Base-by-base conservation (phyloP, 1,284 basidiomycete species). In the Melampsora americana region DNA sequence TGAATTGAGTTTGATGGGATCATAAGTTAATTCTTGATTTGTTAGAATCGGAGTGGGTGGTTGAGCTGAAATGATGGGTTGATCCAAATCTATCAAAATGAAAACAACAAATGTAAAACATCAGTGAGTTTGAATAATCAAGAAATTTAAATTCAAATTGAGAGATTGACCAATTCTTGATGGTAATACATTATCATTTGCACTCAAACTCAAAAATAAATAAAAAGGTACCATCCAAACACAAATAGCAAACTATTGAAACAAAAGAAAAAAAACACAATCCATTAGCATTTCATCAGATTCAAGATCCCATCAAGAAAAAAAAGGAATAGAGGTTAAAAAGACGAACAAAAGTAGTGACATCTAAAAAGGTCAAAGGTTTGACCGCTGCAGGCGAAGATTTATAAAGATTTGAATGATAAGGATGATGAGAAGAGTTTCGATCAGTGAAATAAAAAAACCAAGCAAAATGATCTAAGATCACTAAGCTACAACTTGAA, bases 211-310 rank as follows among this genome's bases (percentile, higher is more conserved):
- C 79, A 96, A 84, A 86, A 96, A 97, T 30, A 97, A 84, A 84
- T 93, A 96, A 39, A 96, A 83, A 7, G 93, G 93, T 20, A 90
- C 89, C 69, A 93, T 88, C 94, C 94, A 97, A 5, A 97, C 91
- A 83, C 92, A 95, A 32, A 94, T 84, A 0, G 89, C 92, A 81
- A 96, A 96, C 69, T 70, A 7, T 9, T 6, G 6, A 62, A 62
- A 18, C 23, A 6, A 32, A 62, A 28, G n/a, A 42, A 69, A 61
- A n/a, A 14, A 42, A 42, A n/a, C 30, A 23, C 7, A 28, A 60
- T n/a, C n/a, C 23, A 20, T 35, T 16, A 3, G 7, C 4, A 23
- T n/a, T 35, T 20, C 9, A n/a, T n/a, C n/a, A n/a, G n/a, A n/a
- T n/a, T n/a, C 56, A n/a, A 60, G 42, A 16, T 2, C 7, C 12